These are phyloP conservation scores for Zoysia matrella DNA, from an alignment of 202 grass and related monocot genomes.

Conservation along the genomic window DNA sequence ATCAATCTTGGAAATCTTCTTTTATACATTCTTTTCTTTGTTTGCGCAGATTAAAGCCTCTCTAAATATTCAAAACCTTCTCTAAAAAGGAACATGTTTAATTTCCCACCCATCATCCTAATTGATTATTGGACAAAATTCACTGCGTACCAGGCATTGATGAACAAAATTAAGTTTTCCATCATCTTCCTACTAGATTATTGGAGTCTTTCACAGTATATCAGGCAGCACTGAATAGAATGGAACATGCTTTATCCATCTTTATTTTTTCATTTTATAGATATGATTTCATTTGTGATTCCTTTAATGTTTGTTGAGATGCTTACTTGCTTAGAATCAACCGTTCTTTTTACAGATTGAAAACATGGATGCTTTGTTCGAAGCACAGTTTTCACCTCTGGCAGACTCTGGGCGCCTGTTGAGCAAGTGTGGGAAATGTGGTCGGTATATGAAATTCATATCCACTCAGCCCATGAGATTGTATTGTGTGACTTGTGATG, in stretches of 20 bases:
- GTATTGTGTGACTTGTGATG: constrained; percentile 94
- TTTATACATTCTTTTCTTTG: neutral
- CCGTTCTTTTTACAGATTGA: constrained; percentile 74
- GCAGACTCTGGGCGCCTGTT: constrained; percentile 87
- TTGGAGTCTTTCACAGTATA: neutral
- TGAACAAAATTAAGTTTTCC: neutral
- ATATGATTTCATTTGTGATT: neutral
- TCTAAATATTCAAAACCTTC: too few relatives aligned
- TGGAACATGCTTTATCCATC: neutral
- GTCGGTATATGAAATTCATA: constrained; percentile 94
- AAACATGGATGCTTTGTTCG: constrained; percentile 95
- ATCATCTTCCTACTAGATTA: neutral
- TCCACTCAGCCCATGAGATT: constrained; percentile 81
- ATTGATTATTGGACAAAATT: neutral
- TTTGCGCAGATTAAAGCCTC: neutral
- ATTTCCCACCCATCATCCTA: neutral
- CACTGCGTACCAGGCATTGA: neutral
- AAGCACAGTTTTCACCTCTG: constrained; percentile 98
- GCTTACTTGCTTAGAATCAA: constrained; percentile 29
- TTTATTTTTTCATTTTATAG: neutral
- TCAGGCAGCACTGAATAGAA: neutral
- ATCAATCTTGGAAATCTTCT: neutral
- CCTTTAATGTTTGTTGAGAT: neutral
- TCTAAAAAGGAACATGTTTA: neutral
- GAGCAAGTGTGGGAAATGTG: constrained; percentile 98